These are phyloP conservation scores for Polychytrium aggregatum DNA, from an alignment of 192 early-diverging fungal genomes.

Conservation along the genomic window DNA sequence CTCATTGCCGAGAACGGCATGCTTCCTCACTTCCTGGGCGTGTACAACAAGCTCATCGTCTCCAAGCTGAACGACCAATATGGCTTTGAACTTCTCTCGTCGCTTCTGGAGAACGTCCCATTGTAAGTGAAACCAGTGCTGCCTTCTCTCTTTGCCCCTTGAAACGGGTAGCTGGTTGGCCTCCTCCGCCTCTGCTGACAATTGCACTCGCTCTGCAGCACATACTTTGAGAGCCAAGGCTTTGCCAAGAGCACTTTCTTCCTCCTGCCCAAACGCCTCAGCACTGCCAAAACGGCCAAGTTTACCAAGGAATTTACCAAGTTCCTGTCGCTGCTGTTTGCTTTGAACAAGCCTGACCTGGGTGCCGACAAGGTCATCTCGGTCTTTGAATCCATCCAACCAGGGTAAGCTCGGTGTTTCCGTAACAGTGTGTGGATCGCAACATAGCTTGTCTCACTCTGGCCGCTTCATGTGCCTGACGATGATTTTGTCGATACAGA, in stretches of 20 bases:
- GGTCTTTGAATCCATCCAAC: constrained; percentile 47
- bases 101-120: constrained; percentile 70
- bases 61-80: constrained; percentile 77
- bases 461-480: not conserved
- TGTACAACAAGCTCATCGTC: constrained; percentile 84
- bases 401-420: constrained; percentile 22
- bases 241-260: constrained; percentile 52
- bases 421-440: too few relatives aligned
- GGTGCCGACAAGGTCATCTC: constrained; percentile 47
- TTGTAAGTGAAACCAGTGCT: constrained; percentile 25
- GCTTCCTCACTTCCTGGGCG: constrained; percentile 76
- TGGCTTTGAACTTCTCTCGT: constrained; percentile 68
- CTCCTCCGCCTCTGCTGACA: too few relatives aligned
- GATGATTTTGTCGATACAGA: constrained; percentile 15
- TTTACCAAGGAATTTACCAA: constrained; percentile 57
- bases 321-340: constrained; percentile 53
- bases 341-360: constrained; percentile 48
- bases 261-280: constrained; percentile 42
- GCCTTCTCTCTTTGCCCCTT: too few relatives aligned
- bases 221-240: too few relatives aligned
- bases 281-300: constrained; percentile 43
- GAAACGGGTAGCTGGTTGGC: too few relatives aligned
- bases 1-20: constrained; percentile 59
- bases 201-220: too few relatives aligned
- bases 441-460: not conserved